Base-by-base conservation (phyloP, 2,329 filamentous ascomycete genomes). In the Pseudophaeomoniella oleicola region DNA sequence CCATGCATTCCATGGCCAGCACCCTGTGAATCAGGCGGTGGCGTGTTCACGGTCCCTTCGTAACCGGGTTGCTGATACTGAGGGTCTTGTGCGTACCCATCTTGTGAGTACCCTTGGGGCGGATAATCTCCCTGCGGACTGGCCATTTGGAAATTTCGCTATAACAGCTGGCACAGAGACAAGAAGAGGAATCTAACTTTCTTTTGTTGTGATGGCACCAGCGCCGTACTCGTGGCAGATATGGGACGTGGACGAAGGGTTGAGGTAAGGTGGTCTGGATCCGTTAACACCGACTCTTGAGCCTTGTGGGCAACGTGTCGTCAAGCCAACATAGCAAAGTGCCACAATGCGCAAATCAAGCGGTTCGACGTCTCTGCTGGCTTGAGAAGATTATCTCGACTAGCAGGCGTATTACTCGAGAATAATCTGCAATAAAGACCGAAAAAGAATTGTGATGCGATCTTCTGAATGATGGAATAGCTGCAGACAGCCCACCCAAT, bases 91-190 rank as follows among this genome's bases (percentile, higher is more conserved):
- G 51, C 59, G 46, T 70, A 67, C 45, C 58, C 63, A 54, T 67
- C 64, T 32, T 41, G 41, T 11, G 55, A 51, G 44, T 59, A 59
- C 39, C 52, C 55, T 46, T 59, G 58, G 43, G 60, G 62, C 54
- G 59, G 64, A 49, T 67, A 69, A 42, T 59, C 63, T 48, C 62
- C 62, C 53, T 68, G 66, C 48, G 66, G 64, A 51, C 64, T 56
- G 46, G 66, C 60, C 66, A 70, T 69, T 42, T 40, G 48, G 44
- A 39, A 35, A 18, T 34, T 32, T 36, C 33, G 32, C 29, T n/a
- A n/a, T n/a, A 10, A 14, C 12, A 13, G 6, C 19, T 10, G 22
- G 16, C 5, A 19, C 15, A 14, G 34, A 19, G 11, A n/a, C 19
- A 18, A 30, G 30, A 36, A 34, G n/a, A 19, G 32, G 14, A 34